Base-by-base conservation (phyloP, 805 yeast genomes). In the Pichia gijzeniarum region DNA sequence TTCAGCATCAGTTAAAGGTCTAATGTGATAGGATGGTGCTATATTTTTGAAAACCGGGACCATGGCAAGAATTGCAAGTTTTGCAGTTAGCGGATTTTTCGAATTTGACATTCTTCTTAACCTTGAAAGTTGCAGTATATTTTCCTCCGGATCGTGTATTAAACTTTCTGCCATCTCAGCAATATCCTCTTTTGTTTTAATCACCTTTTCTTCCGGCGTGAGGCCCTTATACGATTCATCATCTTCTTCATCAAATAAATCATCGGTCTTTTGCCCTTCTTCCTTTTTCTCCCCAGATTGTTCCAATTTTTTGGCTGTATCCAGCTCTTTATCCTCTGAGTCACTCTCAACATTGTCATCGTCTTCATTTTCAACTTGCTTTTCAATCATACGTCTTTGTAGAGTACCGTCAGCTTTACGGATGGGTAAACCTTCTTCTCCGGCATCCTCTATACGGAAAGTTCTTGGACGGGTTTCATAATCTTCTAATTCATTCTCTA, bases 111-210 rank as follows among this genome's bases (percentile, higher is more conserved):
- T 83, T 53, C 74, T 78, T 43, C 85, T 68, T 41, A 85, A 70
- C 59, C 90, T 77, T 2, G 84, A 73, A 12, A 90, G 68, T 25
- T 79, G 69, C 13, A 75, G 59, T 7, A 83, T 71, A 56, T 90
- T 77, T 57, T 87, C 95, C 62, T 93, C 98, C 6, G 98, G 96
- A 48, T 87, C 86, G 60, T 89, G 95, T 56, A 79, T 79, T 31
- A 91, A 65, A 35, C 75, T 74, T 34, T 86, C 85, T 1, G 95
- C 96, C 40, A 82, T 63, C 17, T 76, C 79, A 0, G 98, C 96
- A 35, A 93, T 76, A 45, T 85, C 86, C 64, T 89, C 97, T 57
- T 89, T 85, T 35, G 85, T 69, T 47, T 76, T 73, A 6, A 72
- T 54, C 21, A 86, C 68, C 45, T 70, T 71, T 59, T 84, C 84